Evolutionary conservation across 1,284 basidiomycete species (phyloP), one percentile per base, ranked within the genome.

Genomic region (Ceratorhiza oryzae-sativae): DNA sequence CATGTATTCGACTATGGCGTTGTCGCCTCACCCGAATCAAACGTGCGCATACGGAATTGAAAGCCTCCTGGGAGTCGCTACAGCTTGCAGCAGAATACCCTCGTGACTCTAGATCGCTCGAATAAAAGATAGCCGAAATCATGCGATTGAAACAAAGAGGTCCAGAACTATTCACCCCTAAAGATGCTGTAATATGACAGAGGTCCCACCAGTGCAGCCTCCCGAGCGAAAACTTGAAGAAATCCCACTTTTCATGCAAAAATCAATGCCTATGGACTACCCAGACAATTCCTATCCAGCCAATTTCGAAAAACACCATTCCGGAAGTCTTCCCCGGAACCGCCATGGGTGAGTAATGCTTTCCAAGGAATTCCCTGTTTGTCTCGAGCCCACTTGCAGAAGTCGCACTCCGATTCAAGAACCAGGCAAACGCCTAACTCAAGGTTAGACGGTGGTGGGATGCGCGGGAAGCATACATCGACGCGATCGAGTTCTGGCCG

Each of bases 371-470:
- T 34, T 13, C 39, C 1, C 3, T 23, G 23, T 13, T 25, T 20
- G 6, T 39, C 20, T n/a, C n/a, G 15, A 15, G 27, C 9, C 15
- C 59, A 18, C 75, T n/a, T 49, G 12, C 75, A 85, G 85, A 86
- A 74, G 80, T 84, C 46, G 85, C 85, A 0, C 71, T 78, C 32
- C 84, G 84, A 73, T 86, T 86, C 78, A 86, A 86, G 75, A 77
- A 81, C 60, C 85, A 86, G 75, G 86, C 84, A 2, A 86, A 86
- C 78, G 84, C 84, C 72, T 82, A 86, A 58, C 85, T 85, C 76
- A 77, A 79, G 20, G 80, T 80, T 34, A 82, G 82, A 73, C 80
- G 83, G 34, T 86, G 81, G 76, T 76, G 80, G 27, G 85, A 87
- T 72, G 86, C 86, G 3, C 76, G 84, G 9, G 80, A 80, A 9